A percentile compares a stretch with the other conserved stretches of the same genome.
These are phyloP conservation scores for Colletotrichum sp. DNA, from an alignment of 2,329 filamentous ascomycete genomes.

Conservation along the genomic window DNA sequence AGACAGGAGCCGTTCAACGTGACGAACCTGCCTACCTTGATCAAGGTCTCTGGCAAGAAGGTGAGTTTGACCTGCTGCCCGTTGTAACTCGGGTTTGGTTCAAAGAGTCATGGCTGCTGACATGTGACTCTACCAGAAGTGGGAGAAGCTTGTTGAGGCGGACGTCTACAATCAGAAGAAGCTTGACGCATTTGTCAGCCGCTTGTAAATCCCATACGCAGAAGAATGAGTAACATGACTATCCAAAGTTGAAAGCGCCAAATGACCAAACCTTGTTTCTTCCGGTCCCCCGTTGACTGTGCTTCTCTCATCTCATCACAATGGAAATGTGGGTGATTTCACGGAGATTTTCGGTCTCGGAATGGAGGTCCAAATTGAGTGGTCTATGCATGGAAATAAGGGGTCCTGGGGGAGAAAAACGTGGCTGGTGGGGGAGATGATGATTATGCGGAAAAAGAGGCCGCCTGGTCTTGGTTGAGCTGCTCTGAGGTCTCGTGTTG, in stretches of 20 bases:
- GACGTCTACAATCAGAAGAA: constrained; percentile 18
- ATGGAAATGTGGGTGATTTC: not conserved
- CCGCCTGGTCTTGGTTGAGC: not conserved
- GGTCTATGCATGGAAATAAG: not conserved
- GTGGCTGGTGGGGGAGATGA: not conserved
- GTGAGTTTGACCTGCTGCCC: not conserved
- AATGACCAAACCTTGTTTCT: not conserved
- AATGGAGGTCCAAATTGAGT: not conserved
- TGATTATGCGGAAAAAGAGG: not conserved
- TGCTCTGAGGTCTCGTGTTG: not conserved
- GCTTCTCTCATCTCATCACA: not conserved
- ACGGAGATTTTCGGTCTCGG: not conserved
- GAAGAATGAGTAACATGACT: not conserved
- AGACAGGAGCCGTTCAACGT: constrained; percentile 19
- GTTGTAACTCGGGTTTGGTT: not conserved
- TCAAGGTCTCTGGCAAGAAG: constrained; percentile 13
- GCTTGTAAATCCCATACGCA: not conserved
- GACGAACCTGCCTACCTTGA: constrained; percentile 15
- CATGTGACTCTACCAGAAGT: not conserved
- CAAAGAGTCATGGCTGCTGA: not conserved
- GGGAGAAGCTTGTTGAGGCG: constrained; percentile 18
- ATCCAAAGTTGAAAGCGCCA: not conserved
- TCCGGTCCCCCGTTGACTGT: not conserved
- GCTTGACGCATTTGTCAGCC: constrained; percentile 11
- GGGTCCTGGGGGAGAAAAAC: not conserved